Conservation (phyloP, 345 rosid genomes). For the Reutealis trisperma region DNA sequence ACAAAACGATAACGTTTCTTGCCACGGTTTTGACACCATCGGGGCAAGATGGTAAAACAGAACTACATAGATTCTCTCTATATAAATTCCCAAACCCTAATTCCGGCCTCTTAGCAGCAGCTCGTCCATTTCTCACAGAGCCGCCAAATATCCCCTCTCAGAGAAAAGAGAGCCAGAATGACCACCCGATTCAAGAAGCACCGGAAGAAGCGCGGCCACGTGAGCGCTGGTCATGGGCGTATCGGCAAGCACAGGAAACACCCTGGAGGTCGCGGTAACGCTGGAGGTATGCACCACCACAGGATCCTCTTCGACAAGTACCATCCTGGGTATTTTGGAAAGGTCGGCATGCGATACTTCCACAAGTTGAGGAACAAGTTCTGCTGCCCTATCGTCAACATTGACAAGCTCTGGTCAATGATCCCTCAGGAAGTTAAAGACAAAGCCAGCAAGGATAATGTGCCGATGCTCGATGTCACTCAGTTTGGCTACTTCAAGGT, state of each 20-base stretch:
- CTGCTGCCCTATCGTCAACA: slow-evolving; percentile 74
- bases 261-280: slow-evolving; percentile 89
- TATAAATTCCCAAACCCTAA: slow-evolving; percentile 3
- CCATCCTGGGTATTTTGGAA: slow-evolving; percentile 85
- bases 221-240: slow-evolving; percentile 85
- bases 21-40: no score
- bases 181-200: slow-evolving; percentile 78
- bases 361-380: slow-evolving; percentile 84
- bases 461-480: slow-evolving; percentile 67
- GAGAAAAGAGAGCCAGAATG: slow-evolving; percentile 26
- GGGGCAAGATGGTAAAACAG: slow-evolving; percentile 1
- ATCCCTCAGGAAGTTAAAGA: slow-evolving; percentile 64
- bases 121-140: not conserved
- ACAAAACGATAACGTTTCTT: no score
- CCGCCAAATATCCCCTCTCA: not conserved
- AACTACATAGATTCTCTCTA: not conserved
- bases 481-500: slow-evolving; percentile 84
- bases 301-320: slow-evolving; percentile 89
- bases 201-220: slow-evolving; percentile 91
- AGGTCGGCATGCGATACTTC: slow-evolving; percentile 91
- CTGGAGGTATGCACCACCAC: slow-evolving; percentile 94
- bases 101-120: not conserved
- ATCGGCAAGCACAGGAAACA: slow-evolving; percentile 85
- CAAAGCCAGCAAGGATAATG: slow-evolving; percentile 62
- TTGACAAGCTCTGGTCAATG: slow-evolving; percentile 80